A percentile compares a stretch with the other conserved stretches of the same genome.
phyloP scores from a whole-genome alignment of 495 filamentous ascomycete species.

The Terfezia boudieri region DNA sequence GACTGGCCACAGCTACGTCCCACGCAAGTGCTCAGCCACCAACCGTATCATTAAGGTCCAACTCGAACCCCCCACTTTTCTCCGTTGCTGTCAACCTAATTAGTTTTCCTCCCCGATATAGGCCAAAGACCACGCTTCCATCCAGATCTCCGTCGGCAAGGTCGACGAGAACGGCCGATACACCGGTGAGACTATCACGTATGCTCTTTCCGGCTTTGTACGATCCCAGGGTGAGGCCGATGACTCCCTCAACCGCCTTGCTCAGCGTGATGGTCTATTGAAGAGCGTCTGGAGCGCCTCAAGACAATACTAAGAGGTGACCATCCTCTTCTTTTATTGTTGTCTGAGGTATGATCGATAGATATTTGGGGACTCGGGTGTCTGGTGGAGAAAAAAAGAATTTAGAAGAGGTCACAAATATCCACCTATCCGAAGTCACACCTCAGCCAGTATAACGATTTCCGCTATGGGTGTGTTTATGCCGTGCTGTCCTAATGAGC shows the following conservation, averaged over 20 bases:
- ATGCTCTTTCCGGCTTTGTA: slow-evolving; percentile 94
- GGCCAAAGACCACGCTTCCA: slow-evolving; percentile 88
- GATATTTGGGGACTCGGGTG: slow-evolving; percentile 1
- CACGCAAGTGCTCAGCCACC: slow-evolving; percentile 89
- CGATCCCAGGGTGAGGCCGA: slow-evolving; percentile 94
- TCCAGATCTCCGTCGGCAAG: slow-evolving; percentile 77
- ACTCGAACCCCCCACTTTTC: neutral
- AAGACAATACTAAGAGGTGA: slow-evolving; percentile 12
- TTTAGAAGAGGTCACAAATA: slow-evolving; percentile 1
- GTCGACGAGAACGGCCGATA: slow-evolving; percentile 96
- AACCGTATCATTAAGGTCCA: slow-evolving; percentile 80
- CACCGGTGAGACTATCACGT: slow-evolving; percentile 91
- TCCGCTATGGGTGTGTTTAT: too few species aligned
- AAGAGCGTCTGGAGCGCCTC: slow-evolving; percentile 79
- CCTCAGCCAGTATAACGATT: too few species aligned
- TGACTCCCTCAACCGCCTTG: slow-evolving; percentile 82
- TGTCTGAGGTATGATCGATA: neutral
- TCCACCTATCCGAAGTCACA: too few species aligned
- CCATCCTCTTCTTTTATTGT: neutral
- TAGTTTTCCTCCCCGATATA: neutral
- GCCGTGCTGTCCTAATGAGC: too few species aligned
- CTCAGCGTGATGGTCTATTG: slow-evolving; percentile 86
- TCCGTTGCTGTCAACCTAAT: neutral
- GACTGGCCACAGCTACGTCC: slow-evolving; percentile 55
- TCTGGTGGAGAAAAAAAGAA: slow-evolving; percentile 2